Conservation (phyloP, 805 yeast genomes). For the Jamesozyma gamospora region DNA sequence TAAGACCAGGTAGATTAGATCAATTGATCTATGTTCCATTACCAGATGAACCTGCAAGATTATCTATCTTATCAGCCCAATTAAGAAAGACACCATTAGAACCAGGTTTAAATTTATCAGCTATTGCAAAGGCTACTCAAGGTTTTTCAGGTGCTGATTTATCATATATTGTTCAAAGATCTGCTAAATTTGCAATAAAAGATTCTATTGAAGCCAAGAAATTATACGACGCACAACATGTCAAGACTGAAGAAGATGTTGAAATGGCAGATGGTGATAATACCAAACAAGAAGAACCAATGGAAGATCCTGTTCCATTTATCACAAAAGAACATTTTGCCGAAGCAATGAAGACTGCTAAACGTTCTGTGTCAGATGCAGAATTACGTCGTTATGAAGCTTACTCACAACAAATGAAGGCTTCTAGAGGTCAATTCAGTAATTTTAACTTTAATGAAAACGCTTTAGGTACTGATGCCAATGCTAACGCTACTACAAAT, state of each 20-base stretch:
- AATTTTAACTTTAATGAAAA: slow-evolving; percentile 73
- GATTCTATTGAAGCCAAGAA: slow-evolving; percentile 86
- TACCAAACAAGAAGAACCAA: slow-evolving; percentile 29
- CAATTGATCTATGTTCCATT: slow-evolving; percentile 97
- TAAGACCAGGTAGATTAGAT: slow-evolving; percentile 98
- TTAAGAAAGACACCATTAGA: slow-evolving; percentile 97
- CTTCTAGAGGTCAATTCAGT: slow-evolving; percentile 90
- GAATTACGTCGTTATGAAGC: slow-evolving; percentile 98
- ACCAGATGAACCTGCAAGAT: slow-evolving; percentile 91
- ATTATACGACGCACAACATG: slow-evolving; percentile 36
- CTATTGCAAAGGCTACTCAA: slow-evolving; percentile 87
- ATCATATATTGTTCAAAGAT: slow-evolving; percentile 92
- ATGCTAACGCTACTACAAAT: slow-evolving; percentile 30
- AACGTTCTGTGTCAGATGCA: slow-evolving; percentile 92
- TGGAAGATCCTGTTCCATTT: slow-evolving; percentile 90
- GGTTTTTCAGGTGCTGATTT: slow-evolving; percentile 99
- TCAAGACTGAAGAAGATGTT: slow-evolving; percentile 39
- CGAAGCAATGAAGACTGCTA: slow-evolving; percentile 99
- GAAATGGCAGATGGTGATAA: slow-evolving; percentile 29
- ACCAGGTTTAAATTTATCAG: slow-evolving; percentile 82
- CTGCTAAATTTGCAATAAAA: slow-evolving; percentile 97
- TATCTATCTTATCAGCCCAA: slow-evolving; percentile 90
- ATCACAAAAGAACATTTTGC: slow-evolving; percentile 91
- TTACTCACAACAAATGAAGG: slow-evolving; percentile 90
- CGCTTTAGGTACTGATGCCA: slow-evolving; percentile 44